A percentile compares a stretch with the other conserved stretches of the same genome.
These are phyloP conservation scores for Fusarium compactum DNA, from an alignment of 2,329 filamentous ascomycete genomes.

Conservation along the genomic window DNA sequence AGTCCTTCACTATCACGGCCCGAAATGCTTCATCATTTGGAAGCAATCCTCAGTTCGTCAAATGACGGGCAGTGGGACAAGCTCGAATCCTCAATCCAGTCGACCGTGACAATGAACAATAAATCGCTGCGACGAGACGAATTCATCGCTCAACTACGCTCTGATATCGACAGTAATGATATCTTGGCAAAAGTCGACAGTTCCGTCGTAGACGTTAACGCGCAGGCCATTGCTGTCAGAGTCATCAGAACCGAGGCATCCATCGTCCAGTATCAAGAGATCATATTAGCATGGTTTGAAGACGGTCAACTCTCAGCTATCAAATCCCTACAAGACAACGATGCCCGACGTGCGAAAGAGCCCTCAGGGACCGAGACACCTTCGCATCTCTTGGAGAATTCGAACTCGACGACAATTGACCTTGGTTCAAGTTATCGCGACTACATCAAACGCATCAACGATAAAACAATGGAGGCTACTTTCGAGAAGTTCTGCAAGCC, in stretches of 20 bases:
- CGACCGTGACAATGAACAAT: neutral
- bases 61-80: neutral
- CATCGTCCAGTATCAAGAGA: constrained; percentile 12
- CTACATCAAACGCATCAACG: constrained; percentile 30
- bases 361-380: neutral
- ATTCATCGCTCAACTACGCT: neutral
- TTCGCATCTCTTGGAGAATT: accelerated
- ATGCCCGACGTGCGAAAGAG: neutral
- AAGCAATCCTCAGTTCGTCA: neutral
- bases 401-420: neutral
- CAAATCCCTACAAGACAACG: constrained; percentile 6
- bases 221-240: constrained; percentile 8
- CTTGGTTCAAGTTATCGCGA: neutral
- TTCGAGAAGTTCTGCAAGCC: constrained; percentile 8
- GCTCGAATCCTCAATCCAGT: neutral
- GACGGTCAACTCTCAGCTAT: constrained; percentile 6
- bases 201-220: constrained; percentile 4
- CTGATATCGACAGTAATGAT: accelerated
- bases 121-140: neutral
- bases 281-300: constrained; percentile 18
- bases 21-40: neutral
- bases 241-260: constrained; percentile 6
- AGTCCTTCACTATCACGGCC: accelerated
- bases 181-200: neutral
- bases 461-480: constrained; percentile 12